A percentile compares a stretch with the other conserved stretches of the same genome.
Evolutionary conservation across 2,329 filamentous ascomycete genomes (phyloP).

Genomic region (Aspergillus transmontanensis): DNA sequence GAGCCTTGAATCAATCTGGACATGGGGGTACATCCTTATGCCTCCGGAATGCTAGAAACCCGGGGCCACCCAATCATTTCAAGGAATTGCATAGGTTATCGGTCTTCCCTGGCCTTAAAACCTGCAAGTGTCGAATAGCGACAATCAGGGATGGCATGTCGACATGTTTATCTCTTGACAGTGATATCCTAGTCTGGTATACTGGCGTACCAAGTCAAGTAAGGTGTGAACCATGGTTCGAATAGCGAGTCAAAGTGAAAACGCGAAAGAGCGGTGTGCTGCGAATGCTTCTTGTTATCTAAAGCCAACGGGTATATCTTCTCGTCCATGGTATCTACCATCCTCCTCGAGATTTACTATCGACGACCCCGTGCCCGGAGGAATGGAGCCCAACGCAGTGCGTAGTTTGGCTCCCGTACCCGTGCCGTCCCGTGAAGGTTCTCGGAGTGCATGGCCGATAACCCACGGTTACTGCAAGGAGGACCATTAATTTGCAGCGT

Average conservation of each 20-base stretch:
- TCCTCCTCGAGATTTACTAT: background rate
- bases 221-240: background rate
- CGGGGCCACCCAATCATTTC: background rate
- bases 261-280: background rate
- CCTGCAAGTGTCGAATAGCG: background rate
- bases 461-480: constrained; percentile 38
- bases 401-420: constrained; percentile 22
- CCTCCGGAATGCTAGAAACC: background rate
- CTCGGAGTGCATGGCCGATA: constrained; percentile 33
- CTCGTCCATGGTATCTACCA: background rate
- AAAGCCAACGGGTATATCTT: background rate
- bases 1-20: constrained; percentile 1
- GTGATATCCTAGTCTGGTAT: background rate
- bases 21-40: background rate
- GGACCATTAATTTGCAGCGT: constrained; percentile 10
- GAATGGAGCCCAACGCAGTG: background rate
- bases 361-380: background rate
- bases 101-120: background rate
- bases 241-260: background rate
- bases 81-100: background rate
- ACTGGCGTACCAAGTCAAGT: background rate
- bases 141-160: background rate
- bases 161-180: background rate
- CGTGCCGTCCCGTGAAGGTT: constrained; percentile 45
- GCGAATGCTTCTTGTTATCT: background rate